Evolutionary conservation across 306 rosid species (phyloP).

Genomic region (Vicia faba): DNA sequence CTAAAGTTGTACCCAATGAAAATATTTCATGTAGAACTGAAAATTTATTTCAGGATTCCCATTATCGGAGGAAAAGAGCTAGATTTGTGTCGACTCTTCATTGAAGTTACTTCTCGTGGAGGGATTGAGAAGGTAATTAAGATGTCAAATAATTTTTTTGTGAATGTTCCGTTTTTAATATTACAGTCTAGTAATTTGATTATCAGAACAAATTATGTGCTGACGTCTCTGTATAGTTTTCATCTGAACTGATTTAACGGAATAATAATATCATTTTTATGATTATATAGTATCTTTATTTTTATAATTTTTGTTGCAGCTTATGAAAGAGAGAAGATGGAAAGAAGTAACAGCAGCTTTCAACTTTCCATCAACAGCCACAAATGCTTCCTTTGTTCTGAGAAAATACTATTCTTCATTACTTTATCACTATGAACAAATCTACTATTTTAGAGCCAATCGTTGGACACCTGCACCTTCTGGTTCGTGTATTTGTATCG

Average conservation of each 20-base stretch:
- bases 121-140: conserved; percentile 71
- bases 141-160: background rate
- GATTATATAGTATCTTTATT: background rate
- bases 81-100: conserved; percentile 70
- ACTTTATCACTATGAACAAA: conserved; percentile 76
- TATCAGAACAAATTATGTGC: too few species aligned
- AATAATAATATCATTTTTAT: background rate
- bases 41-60: conserved; percentile 62
- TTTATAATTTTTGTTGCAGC: conserved; percentile 44
- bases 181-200: too few species aligned
- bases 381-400: conserved; percentile 84
- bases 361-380: conserved; percentile 90
- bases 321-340: conserved; percentile 74
- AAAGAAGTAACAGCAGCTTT: conserved; percentile 77
- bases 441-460: conserved; percentile 62
- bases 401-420: conserved; percentile 72
- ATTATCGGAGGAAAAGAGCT: conserved; percentile 81
- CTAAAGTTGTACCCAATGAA: too few species aligned
- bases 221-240: too few species aligned
- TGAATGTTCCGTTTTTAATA: too few species aligned
- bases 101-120: conserved; percentile 87
- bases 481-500: background rate
- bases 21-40: background rate
- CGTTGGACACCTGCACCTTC: conserved; percentile 44
- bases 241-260: too few species aligned